A percentile compares a stretch with the other conserved stretches of the same genome.
Conservation (phyloP, 306 rosid genomes). For the Argentina anserina region DNA sequence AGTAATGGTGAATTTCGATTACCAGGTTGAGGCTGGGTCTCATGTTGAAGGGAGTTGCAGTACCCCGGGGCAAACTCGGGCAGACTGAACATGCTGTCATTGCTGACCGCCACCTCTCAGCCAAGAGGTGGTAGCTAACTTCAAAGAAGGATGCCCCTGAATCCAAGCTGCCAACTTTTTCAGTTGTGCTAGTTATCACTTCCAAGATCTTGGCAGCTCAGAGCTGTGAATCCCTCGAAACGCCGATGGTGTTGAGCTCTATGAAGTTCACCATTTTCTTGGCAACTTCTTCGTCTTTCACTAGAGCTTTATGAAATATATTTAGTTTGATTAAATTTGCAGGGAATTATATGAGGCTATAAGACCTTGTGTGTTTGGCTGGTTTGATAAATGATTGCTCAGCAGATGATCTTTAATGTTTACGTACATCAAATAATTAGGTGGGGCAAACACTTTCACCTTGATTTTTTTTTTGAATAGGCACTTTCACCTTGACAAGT, state of each 20-base stretch:
- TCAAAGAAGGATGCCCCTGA: constrained; percentile 45
- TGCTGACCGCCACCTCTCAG: constrained; percentile 58
- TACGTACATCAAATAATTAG: no score
- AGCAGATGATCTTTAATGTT: no score
- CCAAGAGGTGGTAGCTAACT: constrained; percentile 42
- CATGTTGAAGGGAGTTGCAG: constrained; percentile 45
- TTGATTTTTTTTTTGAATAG: no score
- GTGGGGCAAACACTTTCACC: no score
- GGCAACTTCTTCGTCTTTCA: constrained; percentile 41
- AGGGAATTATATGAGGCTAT: no score
- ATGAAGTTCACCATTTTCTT: constrained; percentile 68
- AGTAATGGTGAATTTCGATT: constrained; percentile 13
- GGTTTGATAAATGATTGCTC: no score
- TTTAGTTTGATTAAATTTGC: no score
- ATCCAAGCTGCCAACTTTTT: constrained; percentile 19
- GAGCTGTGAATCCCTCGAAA: constrained; percentile 81
- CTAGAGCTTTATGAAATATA: no score
- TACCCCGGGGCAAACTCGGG: constrained; percentile 39
- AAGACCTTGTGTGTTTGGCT: no score
- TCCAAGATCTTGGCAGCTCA: constrained; percentile 73
- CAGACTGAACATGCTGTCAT: constrained; percentile 43
- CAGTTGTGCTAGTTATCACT: constrained; percentile 44
- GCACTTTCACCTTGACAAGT: no score
- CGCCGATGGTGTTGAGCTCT: constrained; percentile 78
- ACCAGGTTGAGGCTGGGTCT: constrained; percentile 64